Evolutionary conservation across 2,329 filamentous ascomycete species (phyloP).

Genomic region (Metarhizium anisopliae): DNA sequence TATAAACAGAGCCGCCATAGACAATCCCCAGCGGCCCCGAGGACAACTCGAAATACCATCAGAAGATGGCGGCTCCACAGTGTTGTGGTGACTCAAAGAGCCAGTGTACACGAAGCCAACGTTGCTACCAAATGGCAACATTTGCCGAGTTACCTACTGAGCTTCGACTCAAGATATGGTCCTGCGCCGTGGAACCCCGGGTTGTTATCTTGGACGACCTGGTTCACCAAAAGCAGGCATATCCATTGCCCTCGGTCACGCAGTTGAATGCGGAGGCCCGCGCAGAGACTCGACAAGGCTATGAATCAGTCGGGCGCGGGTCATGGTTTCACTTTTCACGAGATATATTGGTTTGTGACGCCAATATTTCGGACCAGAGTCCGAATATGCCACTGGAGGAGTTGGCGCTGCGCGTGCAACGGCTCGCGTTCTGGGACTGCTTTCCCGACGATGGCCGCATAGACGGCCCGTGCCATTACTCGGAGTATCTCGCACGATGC

Average conservation of each 20-base stretch:
- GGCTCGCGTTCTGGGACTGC: slow-evolving; percentile 30
- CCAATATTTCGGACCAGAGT: slow-evolving; percentile 24
- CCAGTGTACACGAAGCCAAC: background rate
- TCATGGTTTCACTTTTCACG: slow-evolving; percentile 27
- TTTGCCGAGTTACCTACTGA: slow-evolving; percentile 25
- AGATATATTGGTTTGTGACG: slow-evolving; percentile 29
- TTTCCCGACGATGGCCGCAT: slow-evolving; percentile 28
- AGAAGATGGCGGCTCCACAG: slow-evolving; percentile 3
- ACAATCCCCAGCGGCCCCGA: background rate
- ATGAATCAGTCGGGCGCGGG: slow-evolving; percentile 24
- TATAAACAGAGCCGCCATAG: background rate
- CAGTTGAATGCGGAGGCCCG: slow-evolving; percentile 27
- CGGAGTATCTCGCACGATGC: slow-evolving; percentile 23
- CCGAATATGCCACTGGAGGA: slow-evolving; percentile 22
- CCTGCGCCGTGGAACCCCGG: slow-evolving; percentile 25
- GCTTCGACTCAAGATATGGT: slow-evolving; percentile 29
- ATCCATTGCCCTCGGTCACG: slow-evolving; percentile 25
- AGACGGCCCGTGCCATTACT: slow-evolving; percentile 23
- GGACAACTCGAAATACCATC: slow-evolving; percentile 1
- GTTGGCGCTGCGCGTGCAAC: slow-evolving; percentile 23
- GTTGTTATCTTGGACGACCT: slow-evolving; percentile 27
- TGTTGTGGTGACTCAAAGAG: slow-evolving; percentile 1
- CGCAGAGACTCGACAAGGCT: slow-evolving; percentile 23
- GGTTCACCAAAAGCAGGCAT: slow-evolving; percentile 19
- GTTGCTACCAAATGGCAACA: slow-evolving; percentile 3